Base-by-base conservation (phyloP, 805 yeast species). In the Komagataella ulmi region DNA sequence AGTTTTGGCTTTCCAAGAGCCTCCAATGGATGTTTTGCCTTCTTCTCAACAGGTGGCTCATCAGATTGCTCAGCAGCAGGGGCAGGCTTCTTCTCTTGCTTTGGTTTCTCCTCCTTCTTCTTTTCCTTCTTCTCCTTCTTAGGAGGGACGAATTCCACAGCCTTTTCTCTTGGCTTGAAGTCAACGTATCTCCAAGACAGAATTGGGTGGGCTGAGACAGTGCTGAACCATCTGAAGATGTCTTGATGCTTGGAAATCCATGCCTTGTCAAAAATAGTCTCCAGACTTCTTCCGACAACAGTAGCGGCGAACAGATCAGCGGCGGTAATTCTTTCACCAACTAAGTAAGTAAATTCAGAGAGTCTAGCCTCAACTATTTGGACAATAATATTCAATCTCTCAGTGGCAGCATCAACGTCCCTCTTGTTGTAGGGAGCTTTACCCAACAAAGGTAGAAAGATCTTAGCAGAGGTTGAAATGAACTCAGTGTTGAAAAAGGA, bases 11-110 rank as follows among this genome's bases (percentile, higher is more conserved):
- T 84, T 62, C 93, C 95, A 58, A 91, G 80, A 54, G 76, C 73
- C 69, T 81, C 95, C 68, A 90, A 80, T 65, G 98, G 97, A 75
- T 91, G 98, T 72, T 85, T 85, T 59, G 89, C 79, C 75, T 86
- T 87, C 76, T 85, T 85, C 65, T 73, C 77, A 57, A 73, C 75
- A 51, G 77, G 72, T 51, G 58, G 60, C 18, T 60, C 70, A 7
- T 55, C 74, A 18, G 58, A 74, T 24, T 59, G 72, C 24, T 60
- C 70, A 44, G 65, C 67, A 44, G 59, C 67, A 23, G 49, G 51
- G 3, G 23, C 51, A 12, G 47, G 43, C 49, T 45, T 45, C 30
- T 68, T 65, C 57, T 67, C 62, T 53, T 58, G 58, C 60, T 60
- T 59, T 46, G 61, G 59, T 55, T 60, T 59, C 40, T 64, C 64